A percentile compares a stretch with the other conserved stretches of the same genome.
Conservation (phyloP, 192 early-diverging fungal species). For the Ambispora gerdemannii region DNA sequence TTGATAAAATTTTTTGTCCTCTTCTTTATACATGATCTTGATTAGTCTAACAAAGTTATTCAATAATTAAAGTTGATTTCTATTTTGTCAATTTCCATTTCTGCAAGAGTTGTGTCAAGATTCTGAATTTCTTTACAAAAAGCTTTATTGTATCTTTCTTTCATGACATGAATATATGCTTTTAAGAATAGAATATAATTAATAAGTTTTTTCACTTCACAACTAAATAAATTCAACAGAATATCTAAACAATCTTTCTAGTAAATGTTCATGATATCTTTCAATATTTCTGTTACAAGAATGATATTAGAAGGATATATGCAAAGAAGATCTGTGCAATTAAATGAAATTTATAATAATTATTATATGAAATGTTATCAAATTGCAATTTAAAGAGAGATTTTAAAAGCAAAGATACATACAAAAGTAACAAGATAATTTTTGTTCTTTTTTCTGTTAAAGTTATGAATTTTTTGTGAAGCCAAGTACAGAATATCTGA, state of each 20-base stretch:
- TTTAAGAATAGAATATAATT: background rate
- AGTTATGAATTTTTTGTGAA: constrained; percentile 19
- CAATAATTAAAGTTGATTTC: constrained; percentile 14
- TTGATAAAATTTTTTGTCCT: background rate
- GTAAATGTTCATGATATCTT: constrained; percentile 2
- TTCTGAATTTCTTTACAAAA: constrained; percentile 1
- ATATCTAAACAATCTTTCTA: constrained; percentile 7
- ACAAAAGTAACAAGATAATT: constrained; percentile 4
- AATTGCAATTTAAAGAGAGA: constrained; percentile 2
- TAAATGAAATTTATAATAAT: constrained; percentile 4
- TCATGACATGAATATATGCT: constrained; percentile 3
- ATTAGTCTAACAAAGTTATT: constrained; percentile 13
- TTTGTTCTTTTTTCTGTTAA: constrained; percentile 15
- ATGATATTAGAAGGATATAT: constrained; percentile 19
- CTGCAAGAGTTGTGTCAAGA: background rate
- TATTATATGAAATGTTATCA: constrained; percentile 14
- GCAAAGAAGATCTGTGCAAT: constrained; percentile 16
- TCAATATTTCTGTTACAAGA: constrained; percentile 2
- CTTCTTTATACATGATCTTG: constrained; percentile 1
- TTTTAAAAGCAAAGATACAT: constrained; percentile 5
- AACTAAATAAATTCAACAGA: constrained; percentile 7
- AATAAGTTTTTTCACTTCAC: constrained; percentile 7
- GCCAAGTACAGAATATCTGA: background rate
- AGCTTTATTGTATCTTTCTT: background rate
- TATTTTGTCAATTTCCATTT: background rate